A percentile compares a stretch with the other conserved stretches of the same genome.
phyloP scores from a whole-genome alignment of 1,139 yeast genomes.

The Maudiozyma humilis region DNA sequence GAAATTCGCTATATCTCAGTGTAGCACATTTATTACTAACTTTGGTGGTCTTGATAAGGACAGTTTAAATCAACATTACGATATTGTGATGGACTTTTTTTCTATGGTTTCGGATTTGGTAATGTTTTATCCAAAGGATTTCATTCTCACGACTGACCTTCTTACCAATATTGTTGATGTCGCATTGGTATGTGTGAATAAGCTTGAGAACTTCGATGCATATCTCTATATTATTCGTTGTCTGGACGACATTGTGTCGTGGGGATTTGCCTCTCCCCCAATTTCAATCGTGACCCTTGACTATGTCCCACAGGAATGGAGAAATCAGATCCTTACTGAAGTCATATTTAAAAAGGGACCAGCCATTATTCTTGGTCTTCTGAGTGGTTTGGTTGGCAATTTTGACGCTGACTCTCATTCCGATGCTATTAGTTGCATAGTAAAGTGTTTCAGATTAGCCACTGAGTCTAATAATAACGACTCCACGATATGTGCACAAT shows the following conservation, averaged over 20 bases:
- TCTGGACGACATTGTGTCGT: conserved; percentile 67
- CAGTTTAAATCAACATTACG: conserved; percentile 46
- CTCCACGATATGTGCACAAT: conserved; percentile 34
- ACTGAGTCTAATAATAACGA: conserved; percentile 28
- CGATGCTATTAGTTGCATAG: conserved; percentile 69
- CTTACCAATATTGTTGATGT: conserved; percentile 53
- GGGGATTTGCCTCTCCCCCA: conserved; percentile 81
- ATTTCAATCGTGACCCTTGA: conserved; percentile 53
- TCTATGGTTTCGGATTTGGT: conserved; percentile 73
- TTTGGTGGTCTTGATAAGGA: conserved; percentile 25
- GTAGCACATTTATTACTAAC: conserved; percentile 36
- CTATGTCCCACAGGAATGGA: conserved; percentile 45
- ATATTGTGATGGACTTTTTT: conserved; percentile 81
- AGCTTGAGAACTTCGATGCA: conserved; percentile 63
- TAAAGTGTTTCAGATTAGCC: conserved; percentile 54
- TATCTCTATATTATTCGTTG: conserved; percentile 64
- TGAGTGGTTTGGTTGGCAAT: conserved; percentile 61
- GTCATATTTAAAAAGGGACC: conserved; percentile 48
- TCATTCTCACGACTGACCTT: conserved; percentile 49
- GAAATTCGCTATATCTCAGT: conserved; percentile 43
- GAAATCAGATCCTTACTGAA: conserved; percentile 38
- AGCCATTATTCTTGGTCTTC: conserved; percentile 44
- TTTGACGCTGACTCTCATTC: conserved; percentile 64
- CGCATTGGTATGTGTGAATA: conserved; percentile 44
- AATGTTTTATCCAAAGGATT: conserved; percentile 66